phyloP scores from a whole-genome alignment of 345 rosid genomes.

The Brassica cretica region DNA sequence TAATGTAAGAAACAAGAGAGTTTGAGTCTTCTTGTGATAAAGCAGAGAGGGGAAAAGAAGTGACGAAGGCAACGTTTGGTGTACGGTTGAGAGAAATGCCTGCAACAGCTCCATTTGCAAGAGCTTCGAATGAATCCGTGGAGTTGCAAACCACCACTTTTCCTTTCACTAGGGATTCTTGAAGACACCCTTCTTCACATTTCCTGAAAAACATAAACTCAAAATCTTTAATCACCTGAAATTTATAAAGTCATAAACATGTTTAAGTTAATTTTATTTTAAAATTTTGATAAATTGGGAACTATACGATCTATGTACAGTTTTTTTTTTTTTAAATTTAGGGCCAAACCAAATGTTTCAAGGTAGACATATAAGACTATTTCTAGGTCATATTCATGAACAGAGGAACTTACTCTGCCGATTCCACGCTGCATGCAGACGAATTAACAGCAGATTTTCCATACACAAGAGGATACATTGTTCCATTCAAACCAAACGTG shows the following conservation, averaged over 20 bases:
- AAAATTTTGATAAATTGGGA: neutral
- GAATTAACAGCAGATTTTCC: constrained; percentile 28
- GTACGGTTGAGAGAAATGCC: neutral
- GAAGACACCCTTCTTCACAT: constrained; percentile 26
- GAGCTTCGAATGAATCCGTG: neutral
- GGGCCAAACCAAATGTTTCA: neutral
- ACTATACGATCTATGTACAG: neutral
- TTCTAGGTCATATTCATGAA: neutral
- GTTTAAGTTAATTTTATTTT: neutral
- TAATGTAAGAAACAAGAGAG: constrained; percentile 29
- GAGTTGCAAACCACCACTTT: constrained; percentile 43
- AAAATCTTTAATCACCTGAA: neutral
- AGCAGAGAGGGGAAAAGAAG: constrained; percentile 30
- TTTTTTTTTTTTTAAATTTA: too few species aligned
- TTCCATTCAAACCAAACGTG: constrained; percentile 34
- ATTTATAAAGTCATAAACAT: neutral
- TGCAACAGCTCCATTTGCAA: constrained; percentile 32
- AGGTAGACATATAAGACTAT: neutral
- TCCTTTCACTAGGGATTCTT: constrained; percentile 33
- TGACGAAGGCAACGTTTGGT: constrained; percentile 8
- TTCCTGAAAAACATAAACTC: constrained; percentile 6
- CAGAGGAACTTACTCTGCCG: constrained; percentile 18
- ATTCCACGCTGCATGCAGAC: neutral
- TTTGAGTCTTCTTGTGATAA: neutral
- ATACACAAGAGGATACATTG: constrained; percentile 35